Conservation (phyloP, 2,329 filamentous ascomycete species). For the Colletotrichum sublineola region DNA sequence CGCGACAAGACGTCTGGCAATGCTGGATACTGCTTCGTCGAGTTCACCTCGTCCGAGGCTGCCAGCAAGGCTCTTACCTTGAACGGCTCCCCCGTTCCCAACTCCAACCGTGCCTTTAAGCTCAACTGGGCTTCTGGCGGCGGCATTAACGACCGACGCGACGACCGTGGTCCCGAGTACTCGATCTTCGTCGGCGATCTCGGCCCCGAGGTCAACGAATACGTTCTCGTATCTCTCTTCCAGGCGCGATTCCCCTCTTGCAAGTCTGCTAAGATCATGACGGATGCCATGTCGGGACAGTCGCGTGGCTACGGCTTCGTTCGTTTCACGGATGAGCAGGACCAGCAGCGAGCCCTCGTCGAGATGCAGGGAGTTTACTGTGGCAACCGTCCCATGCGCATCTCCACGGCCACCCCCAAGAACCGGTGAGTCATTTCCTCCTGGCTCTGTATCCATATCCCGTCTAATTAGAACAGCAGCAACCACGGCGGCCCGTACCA, state of each 20-base stretch:
- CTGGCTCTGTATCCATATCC: background rate
- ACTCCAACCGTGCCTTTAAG: slow-evolving; percentile 96
- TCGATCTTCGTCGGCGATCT: slow-evolving; percentile 98
- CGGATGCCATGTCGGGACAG: slow-evolving; percentile 96
- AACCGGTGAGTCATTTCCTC: slow-evolving; percentile 69
- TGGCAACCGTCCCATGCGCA: slow-evolving; percentile 98
- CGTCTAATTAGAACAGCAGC: slow-evolving; percentile 2
- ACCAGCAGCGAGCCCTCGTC: slow-evolving; percentile 93
- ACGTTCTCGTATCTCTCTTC: slow-evolving; percentile 96
- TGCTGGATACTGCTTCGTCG: slow-evolving; percentile 98
- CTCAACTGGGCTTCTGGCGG: slow-evolving; percentile 99
- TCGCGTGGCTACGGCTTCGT: slow-evolving; percentile 98
- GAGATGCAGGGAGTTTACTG: slow-evolving; percentile 99
- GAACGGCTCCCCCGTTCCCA: slow-evolving; percentile 91
- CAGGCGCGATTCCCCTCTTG: slow-evolving; percentile 95
- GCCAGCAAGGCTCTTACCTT: slow-evolving; percentile 91
- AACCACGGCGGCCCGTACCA: slow-evolving; percentile 53
- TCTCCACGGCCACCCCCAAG: slow-evolving; percentile 97
- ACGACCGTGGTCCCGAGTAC: slow-evolving; percentile 95
- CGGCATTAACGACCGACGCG: slow-evolving; percentile 92
- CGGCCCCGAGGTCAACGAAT: slow-evolving; percentile 98
- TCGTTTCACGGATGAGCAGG: slow-evolving; percentile 93
- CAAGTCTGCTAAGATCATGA: slow-evolving; percentile 99
- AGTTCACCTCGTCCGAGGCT: slow-evolving; percentile 85
- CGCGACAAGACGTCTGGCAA: slow-evolving; percentile 99